Evolutionary conservation across 768 basidiomycete genomes (phyloP).

Genomic region (Coprinellus aureogranulatus): DNA sequence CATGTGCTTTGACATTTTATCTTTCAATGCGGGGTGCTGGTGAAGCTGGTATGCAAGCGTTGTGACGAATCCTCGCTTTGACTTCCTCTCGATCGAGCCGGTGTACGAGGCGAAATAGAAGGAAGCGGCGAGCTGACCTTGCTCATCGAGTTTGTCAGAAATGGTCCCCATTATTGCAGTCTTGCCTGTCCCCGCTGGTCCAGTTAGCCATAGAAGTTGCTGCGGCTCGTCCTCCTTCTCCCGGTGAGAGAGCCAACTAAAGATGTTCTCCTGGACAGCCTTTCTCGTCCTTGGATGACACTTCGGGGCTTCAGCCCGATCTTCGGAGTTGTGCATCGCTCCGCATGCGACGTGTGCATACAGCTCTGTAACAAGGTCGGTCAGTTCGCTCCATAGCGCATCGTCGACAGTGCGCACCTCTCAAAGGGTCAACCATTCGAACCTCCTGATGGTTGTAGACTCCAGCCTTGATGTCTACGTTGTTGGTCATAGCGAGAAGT

Average conservation of each 20-base stretch:
- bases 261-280: not conserved
- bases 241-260: not conserved
- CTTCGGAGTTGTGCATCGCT: not conserved
- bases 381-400: too few species aligned
- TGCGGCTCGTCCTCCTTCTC: not conserved
- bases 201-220: not conserved
- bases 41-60: constrained; percentile 6
- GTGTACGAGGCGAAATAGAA: not conserved
- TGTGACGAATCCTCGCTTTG: not conserved
- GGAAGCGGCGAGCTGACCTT: not conserved
- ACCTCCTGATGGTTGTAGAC: too few species aligned
- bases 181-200: constrained; percentile 5
- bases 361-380: too few species aligned
- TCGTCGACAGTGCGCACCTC: too few species aligned
- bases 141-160: not conserved
- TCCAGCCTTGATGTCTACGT: too few species aligned
- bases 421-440: too few species aligned
- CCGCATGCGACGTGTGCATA: not conserved
- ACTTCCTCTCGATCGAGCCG: not conserved
- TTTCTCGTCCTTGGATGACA: not conserved
- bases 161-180: constrained; percentile 1
- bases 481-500: too few species aligned
- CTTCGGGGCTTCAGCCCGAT: not conserved
- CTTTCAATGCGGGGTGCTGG: not conserved
- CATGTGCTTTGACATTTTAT: not conserved